Base-by-base conservation (phyloP, 2,329 filamentous ascomycete species). In the Aspergillus floridensis region DNA sequence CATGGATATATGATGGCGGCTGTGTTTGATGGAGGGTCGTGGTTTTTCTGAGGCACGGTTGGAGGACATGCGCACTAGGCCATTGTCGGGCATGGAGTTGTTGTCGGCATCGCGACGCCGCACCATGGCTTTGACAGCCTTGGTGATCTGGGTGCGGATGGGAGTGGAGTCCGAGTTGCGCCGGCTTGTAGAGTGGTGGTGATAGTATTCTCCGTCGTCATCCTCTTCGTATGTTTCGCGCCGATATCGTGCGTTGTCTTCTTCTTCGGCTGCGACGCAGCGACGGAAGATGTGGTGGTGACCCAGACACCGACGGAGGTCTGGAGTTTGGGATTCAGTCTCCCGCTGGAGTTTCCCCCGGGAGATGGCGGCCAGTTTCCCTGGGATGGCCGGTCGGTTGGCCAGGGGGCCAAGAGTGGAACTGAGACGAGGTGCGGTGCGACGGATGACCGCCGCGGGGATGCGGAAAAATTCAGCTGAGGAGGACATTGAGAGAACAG, bases 241-340 rank as follows among this genome's bases (percentile, higher is more conserved):
- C 26, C 48, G 26, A 29, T 46, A 32, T 26, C 58, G 53, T 48
- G 44, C 32, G 35, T 32, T 57, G 50, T 58, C 54, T 53, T 63
- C 63, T 19, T 65, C 55, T 5, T 48, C 55, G 11, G 63, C 62
- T 44, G 57, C 56, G 26, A 62, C 49, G 35, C 61, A 65, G 19
- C 59, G 61, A 44, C 46, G 57, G 26, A 63, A 60, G 22, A 66
- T 52, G n/a, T 51, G 55, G 46, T 63, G 58, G 19, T 65, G 63
- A 19, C 63, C 63, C 10, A 66, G 41, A 24, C 59, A 66, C 16
- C 61, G 64, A 10, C 63, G 64, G 14, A 65, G 61, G 22, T 63
- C 53, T 12, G 63, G 63, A 2, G 59, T 53, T 11, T 52, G 59
- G 11, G 59, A 63, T 21, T 49, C 19, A 2, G 59, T 41, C 44